Evolutionary conservation across 495 filamentous ascomycete genomes (phyloP), one percentile per base, ranked within the genome.

Genomic region (Penicillium silybi): DNA sequence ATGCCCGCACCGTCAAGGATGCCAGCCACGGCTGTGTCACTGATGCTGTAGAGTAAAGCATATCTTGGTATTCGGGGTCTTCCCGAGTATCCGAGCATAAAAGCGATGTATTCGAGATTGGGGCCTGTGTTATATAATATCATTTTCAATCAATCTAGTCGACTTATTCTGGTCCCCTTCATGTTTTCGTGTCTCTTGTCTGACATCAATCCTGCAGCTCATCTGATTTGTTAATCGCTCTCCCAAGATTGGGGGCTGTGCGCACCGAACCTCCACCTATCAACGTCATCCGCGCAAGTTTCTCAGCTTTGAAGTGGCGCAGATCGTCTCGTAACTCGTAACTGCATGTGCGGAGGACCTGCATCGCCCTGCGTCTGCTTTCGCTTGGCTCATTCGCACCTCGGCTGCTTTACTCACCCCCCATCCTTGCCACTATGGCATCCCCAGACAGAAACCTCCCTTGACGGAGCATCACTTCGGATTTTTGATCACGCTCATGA

Each of bases 1-100:
- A 97, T 73, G 89, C 87, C 54, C 59, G 62, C 46, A 54, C 78
- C 49, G 85, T 89, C 20, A 78, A 81, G 38, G 84, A 88, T 75
- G 85, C 85, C 41, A 85, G 82, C 71, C 80, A 83, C 55, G 85
- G 85, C 53, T 80, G 71, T 54, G 68, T 79, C 53, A 79, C 76
- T 22, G 76, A 79, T 62, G 51, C 65, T 58, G 48, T 70, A 53
- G 64, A 69, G 52, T 67, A 65, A 65, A 59, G 42, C 9, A 50
- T 52, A 19, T 16, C 35, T 50, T 41, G 39, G 34, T 42, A 41
- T 50, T 52, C 22, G 22, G 38, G 38, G 29, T 43, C 18, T 56
- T 20, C 27, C 37, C 23, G 54, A 45, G 43, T 50, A 25, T 23
- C 48, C 43, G 52, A 54, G 53, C 38, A 58, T 49, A 62, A 62